These are phyloP conservation scores for Terana coerulea DNA, from an alignment of 768 basidiomycete species.

Conservation along the genomic window DNA sequence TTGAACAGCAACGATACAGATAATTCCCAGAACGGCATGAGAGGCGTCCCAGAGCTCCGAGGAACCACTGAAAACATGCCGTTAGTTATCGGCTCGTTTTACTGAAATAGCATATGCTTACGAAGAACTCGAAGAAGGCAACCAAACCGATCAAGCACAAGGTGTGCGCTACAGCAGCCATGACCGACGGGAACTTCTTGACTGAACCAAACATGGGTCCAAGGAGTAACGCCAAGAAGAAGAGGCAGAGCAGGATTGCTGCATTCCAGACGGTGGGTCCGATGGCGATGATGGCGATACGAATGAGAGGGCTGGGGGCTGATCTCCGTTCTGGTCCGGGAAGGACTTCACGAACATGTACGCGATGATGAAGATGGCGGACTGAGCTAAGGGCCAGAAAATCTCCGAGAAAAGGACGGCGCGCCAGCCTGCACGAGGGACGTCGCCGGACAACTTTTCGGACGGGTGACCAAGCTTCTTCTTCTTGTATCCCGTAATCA, in stretches of 20 bases:
- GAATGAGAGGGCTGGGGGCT: slow-evolving; percentile 81
- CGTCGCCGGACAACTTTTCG: slow-evolving; percentile 93
- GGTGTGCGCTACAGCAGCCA: slow-evolving; percentile 90
- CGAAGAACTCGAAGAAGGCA: slow-evolving; percentile 95
- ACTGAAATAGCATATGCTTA: slow-evolving; percentile 41
- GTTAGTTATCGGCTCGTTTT: slow-evolving; percentile 17
- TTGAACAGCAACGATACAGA: slow-evolving; percentile 86
- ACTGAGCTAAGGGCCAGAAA: slow-evolving; percentile 72
- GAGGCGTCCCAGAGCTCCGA: slow-evolving; percentile 97
- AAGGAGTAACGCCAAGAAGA: slow-evolving; percentile 89
- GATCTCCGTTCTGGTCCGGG: slow-evolving; percentile 57
- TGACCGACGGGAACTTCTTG: slow-evolving; percentile 85
- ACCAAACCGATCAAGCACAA: slow-evolving; percentile 77
- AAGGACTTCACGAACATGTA: slow-evolving; percentile 96
- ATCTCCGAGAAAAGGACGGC: slow-evolving; percentile 83
- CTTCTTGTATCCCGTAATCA: slow-evolving; percentile 99
- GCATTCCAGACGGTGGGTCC: slow-evolving; percentile 97
- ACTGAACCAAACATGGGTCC: slow-evolving; percentile 86
- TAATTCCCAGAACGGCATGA: slow-evolving; percentile 90
- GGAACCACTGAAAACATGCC: slow-evolving; percentile 69
- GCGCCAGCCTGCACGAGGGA: slow-evolving; percentile 87
- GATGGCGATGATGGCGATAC: slow-evolving; percentile 83
- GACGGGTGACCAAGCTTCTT: slow-evolving; percentile 97
- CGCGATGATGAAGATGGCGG: slow-evolving; percentile 74
- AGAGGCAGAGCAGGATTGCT: slow-evolving; percentile 75